Evolutionary conservation across 2,329 filamentous ascomycete genomes (phyloP).

Genomic region (Trichoderma oligosporum): DNA sequence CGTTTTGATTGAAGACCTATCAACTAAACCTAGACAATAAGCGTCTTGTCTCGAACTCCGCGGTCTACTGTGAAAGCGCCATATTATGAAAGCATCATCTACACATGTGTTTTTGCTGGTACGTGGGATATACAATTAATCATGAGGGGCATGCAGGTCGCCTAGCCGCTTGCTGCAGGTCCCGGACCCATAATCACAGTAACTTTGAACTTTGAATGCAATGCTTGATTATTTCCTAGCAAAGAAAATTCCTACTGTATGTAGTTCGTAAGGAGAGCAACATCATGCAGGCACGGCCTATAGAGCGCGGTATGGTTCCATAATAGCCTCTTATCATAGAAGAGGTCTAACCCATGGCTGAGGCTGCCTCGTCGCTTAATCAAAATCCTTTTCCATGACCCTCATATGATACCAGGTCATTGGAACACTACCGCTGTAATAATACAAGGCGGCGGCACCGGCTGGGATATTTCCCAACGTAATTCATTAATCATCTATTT

Average conservation of each 20-base stretch:
- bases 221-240: conserved; percentile 18
- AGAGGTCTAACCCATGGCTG: not conserved
- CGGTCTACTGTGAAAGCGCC: too few relatives aligned
- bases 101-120: too few relatives aligned
- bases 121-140: too few relatives aligned
- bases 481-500: conserved; percentile 32
- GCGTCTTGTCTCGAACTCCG: too few relatives aligned
- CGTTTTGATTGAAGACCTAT: too few relatives aligned
- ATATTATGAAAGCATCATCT: too few relatives aligned
- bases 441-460: not conserved
- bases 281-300: not conserved
- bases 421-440: not conserved
- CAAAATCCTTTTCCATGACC: not conserved
- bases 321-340: not conserved
- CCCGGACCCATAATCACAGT: not conserved
- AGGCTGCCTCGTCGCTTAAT: conserved; percentile 9
- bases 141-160: not conserved
- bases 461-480: not conserved
- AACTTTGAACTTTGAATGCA: conserved; percentile 3
- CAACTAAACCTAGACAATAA: too few relatives aligned
- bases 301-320: not conserved
- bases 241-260: conserved; percentile 12
- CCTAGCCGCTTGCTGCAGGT: not conserved
- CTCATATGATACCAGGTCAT: not conserved
- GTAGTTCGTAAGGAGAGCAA: conserved; percentile 14